Conservation (phyloP, 2,329 filamentous ascomycete species). For the Phaeosphaeria sp. region DNA sequence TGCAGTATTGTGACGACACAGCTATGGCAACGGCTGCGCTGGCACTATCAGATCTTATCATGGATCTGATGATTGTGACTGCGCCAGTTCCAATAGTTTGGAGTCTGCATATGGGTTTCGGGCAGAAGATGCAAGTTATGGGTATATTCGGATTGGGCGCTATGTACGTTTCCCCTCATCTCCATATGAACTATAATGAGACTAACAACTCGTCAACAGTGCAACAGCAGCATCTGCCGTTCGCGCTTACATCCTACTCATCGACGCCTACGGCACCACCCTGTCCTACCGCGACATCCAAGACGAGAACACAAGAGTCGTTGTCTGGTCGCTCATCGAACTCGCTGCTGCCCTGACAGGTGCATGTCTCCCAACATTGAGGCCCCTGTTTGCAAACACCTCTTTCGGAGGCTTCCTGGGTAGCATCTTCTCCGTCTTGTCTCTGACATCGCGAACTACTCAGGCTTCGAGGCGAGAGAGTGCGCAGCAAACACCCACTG, state of each 20-base stretch:
- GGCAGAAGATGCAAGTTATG: conserved; percentile 8
- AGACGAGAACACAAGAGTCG: conserved; percentile 9
- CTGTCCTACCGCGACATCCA: conserved; percentile 3
- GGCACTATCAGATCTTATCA: conserved; percentile 5
- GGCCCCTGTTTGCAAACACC: conserved; percentile 8
- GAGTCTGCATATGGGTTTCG: conserved; percentile 3
- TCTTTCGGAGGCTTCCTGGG: conserved; percentile 2
- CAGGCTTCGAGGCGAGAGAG: not conserved
- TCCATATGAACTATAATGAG: not conserved
- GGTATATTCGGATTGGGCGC: conserved; percentile 9
- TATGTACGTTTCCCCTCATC: conserved; percentile 3
- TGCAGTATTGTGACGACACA: conserved; percentile 6
- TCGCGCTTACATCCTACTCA: conserved; percentile 9
- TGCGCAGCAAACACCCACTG: not conserved
- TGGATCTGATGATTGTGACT: conserved; percentile 8
- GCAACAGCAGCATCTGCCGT: conserved; percentile 3
- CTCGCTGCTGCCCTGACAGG: conserved; percentile 3
- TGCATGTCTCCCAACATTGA: conserved; percentile 7
- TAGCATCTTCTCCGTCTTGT: not conserved
- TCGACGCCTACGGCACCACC: conserved; percentile 5
- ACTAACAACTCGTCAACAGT: not conserved
- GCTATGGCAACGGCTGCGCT: conserved; percentile 1
- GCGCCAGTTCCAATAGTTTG: conserved; percentile 10
- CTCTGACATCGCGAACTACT: not conserved
- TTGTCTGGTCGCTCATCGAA: conserved; percentile 7